Conservation (phyloP, 257 asterid genomes). For the Dorcoceras hygrometricum region DNA sequence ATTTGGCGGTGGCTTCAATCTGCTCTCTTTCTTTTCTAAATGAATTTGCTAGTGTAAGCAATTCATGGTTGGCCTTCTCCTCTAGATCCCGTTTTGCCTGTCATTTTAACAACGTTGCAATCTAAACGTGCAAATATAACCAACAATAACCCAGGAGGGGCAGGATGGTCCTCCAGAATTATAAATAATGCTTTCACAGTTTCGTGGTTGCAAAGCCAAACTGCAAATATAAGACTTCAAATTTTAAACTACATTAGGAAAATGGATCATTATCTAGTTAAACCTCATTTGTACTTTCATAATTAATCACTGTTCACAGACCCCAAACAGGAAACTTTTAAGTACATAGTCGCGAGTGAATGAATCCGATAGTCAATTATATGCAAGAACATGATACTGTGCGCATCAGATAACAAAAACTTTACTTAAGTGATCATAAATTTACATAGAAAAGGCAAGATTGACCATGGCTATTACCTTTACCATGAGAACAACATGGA, state of each 20-base stretch:
- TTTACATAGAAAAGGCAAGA: not conserved
- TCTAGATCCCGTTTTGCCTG: slow-evolving; percentile 76
- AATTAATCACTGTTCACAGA: not conserved
- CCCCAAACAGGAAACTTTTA: not conserved
- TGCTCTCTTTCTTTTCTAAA: slow-evolving; percentile 64
- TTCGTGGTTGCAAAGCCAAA: not conserved
- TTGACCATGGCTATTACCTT: slow-evolving; percentile 3
- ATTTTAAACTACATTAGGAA: not conserved
- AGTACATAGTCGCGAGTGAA: not conserved
- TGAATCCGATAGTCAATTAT: not conserved
- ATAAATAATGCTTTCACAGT: slow-evolving; percentile 1
- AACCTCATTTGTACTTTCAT: not conserved
- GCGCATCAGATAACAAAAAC: not conserved
- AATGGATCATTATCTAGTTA: slow-evolving; percentile 4
- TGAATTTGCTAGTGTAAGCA: slow-evolving; percentile 52
- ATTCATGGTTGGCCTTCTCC: slow-evolving; percentile 48
- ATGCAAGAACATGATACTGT: not conserved
- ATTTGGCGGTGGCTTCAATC: slow-evolving; percentile 60
- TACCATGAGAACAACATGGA: slow-evolving; percentile 4
- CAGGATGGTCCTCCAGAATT: not conserved
- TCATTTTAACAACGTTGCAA: slow-evolving; percentile 25
- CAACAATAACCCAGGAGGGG: slow-evolving; percentile 8
- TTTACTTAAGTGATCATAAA: not conserved
- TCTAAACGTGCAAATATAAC: slow-evolving; percentile 25
- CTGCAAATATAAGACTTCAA: slow-evolving; percentile 14